These are phyloP conservation scores for Pilatotrama ljubarskyi DNA, from an alignment of 768 basidiomycete genomes.

Conservation along the genomic window DNA sequence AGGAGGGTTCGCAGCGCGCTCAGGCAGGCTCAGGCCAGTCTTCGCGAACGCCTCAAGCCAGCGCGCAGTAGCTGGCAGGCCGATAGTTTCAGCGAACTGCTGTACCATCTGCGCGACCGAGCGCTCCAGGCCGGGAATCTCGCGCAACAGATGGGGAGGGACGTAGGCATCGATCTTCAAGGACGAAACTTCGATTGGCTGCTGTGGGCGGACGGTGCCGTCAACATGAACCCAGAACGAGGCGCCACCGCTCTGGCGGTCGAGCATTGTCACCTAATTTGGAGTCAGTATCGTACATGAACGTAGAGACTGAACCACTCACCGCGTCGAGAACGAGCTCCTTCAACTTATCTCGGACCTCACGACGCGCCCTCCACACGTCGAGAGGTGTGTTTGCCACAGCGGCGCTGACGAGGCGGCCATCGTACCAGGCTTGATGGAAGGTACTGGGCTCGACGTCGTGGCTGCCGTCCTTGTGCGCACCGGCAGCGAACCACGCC, in stretches of 20 bases:
- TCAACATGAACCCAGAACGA: not conserved
- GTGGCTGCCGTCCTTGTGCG: not conserved
- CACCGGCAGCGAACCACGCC: not conserved
- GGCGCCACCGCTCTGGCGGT: not conserved
- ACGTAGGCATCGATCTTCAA: not conserved
- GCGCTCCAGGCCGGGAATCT: not conserved
- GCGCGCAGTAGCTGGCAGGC: not conserved
- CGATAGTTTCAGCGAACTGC: not conserved
- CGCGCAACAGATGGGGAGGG: not conserved
- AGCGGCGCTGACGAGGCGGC: not conserved
- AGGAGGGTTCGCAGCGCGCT: too few relatives aligned
- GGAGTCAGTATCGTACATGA: not conserved
- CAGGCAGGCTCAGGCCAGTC: not conserved
- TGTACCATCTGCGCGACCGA: not conserved
- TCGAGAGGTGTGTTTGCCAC: not conserved
- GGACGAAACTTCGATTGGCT: not conserved
- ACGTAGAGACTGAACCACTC: not conserved
- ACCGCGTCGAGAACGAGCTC: not conserved
- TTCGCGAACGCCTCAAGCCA: not conserved
- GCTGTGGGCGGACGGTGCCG: not conserved
- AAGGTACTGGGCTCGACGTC: not conserved
- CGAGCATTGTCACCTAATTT: not conserved
- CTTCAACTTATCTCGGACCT: not conserved
- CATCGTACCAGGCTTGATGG: not conserved
- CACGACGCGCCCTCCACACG: not conserved